Evolutionary conservation across 2,329 filamentous ascomycete species (phyloP).

Genomic region (Aphanoascus verrucosus): DNA sequence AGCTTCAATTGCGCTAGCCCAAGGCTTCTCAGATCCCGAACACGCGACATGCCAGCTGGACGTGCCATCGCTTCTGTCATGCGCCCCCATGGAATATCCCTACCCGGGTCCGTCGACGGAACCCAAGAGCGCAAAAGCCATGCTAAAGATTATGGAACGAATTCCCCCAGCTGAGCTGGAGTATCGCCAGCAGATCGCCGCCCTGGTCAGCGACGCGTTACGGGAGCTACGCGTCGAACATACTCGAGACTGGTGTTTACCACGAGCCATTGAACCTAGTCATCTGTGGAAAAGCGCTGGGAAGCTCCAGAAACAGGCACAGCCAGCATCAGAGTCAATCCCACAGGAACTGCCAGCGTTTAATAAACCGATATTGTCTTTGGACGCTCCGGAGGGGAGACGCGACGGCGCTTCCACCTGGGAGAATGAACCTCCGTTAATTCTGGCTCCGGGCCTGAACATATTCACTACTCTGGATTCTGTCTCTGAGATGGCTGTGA

Average conservation of each 20-base stretch:
- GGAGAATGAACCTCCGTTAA: slow-evolving; percentile 21
- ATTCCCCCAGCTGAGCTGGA: slow-evolving; percentile 27
- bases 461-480: slow-evolving; percentile 21
- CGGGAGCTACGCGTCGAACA: slow-evolving; percentile 22
- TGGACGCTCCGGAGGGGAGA: neutral
- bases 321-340: neutral
- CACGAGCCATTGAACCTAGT: slow-evolving; percentile 11
- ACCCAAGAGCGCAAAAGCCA: slow-evolving; percentile 41
- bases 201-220: slow-evolving; percentile 32
- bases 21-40: slow-evolving; percentile 26
- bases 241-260: slow-evolving; percentile 27
- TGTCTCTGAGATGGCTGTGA: slow-evolving; percentile 21
- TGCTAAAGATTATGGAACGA: slow-evolving; percentile 29
- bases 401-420: neutral
- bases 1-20: slow-evolving; percentile 45
- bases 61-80: slow-evolving; percentile 31
- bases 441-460: slow-evolving; percentile 27
- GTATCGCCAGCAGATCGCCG: slow-evolving; percentile 21
- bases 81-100: slow-evolving; percentile 35
- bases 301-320: slow-evolving; percentile 6
- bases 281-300: neutral
- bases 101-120: slow-evolving; percentile 38
- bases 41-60: slow-evolving; percentile 15
- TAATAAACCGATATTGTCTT: neutral
- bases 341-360: neutral